Base-by-base conservation (phyloP, 2,329 filamentous ascomycete genomes). In the Fusarium subtropicale region DNA sequence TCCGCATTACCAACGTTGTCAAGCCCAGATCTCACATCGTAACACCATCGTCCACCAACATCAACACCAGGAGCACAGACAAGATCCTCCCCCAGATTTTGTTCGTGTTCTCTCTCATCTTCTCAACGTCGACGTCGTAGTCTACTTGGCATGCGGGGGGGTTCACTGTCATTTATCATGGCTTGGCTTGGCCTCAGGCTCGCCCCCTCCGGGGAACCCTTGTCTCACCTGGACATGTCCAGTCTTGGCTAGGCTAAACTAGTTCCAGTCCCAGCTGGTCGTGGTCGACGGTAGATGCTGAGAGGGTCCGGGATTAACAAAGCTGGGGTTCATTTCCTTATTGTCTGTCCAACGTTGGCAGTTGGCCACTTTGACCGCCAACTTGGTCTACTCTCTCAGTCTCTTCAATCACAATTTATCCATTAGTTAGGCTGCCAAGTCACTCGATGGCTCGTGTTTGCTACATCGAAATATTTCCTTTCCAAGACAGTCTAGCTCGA, bases 81-180 rank as follows among this genome's bases (percentile, higher is more conserved):
- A 41, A 60, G 56, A 66, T 39, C 56, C 66, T 69, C 60, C 52
- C 60, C 66, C 60, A 44, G 51, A 41, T 57, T 66, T 44, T 46
- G 16, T 24, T 38, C 48, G 24, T 26, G 20, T 34, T 28, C 16
- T 44, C 39, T 60, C 20, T 31, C 7, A n/a, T 46, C 44, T 20
- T 22, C 22, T 38, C 33, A 66, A 16, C 48, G 30, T 51, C 41
- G 20, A 28, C 24, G 50, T 67, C 48, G 41, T 31, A 30, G 28
- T 30, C 28, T 12, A 60, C 60, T 68, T 69, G 66, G 66, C 66
- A 59, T 54, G 66, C 62, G 56, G 66, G 66, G 66, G 66, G 65
- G 47, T 50, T 60, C 18, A 30, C 18, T 45, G 42, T n/a, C 41
- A 38, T 34, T 30, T 67, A 26, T 39, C 22, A 38, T 20, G 18